Evolutionary conservation across 768 basidiomycete genomes (phyloP).

Genomic region (Amylocystis lapponica): DNA sequence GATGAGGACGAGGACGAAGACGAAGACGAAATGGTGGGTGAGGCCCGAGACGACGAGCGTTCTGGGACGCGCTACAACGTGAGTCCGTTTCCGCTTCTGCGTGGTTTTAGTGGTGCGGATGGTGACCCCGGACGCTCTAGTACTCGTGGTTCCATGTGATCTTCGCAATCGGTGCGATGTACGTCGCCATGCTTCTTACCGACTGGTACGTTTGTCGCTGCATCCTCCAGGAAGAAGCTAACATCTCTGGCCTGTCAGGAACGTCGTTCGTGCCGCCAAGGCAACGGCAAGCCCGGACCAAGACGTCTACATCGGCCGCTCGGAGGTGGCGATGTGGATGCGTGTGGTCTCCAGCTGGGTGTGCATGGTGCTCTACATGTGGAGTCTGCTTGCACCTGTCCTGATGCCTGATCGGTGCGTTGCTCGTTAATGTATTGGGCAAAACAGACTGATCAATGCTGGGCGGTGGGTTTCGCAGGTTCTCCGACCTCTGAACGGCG

Average conservation of each 20-base stretch:
- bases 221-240: too few species aligned
- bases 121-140: conserved; percentile 41
- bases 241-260: conserved; percentile 39
- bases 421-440: too few species aligned
- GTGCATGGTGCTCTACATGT: conserved; percentile 78
- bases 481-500: too few species aligned
- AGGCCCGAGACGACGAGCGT: conserved; percentile 87
- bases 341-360: conserved; percentile 94
- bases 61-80: conserved; percentile 94
- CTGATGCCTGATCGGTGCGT: conserved; percentile 85
- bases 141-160: conserved; percentile 99
- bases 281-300: conserved; percentile 48
- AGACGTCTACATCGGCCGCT: conserved; percentile 89
- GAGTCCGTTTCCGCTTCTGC: conserved; percentile 21
- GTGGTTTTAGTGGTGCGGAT: conserved; percentile 7
- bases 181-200: conserved; percentile 93
- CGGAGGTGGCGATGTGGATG: conserved; percentile 99
- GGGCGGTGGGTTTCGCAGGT: too few species aligned
- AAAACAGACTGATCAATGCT: too few species aligned
- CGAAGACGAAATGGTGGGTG: conserved; percentile 69
- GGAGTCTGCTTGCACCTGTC: conserved; percentile 86
- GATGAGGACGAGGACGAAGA: conserved; percentile 70
- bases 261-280: conserved; percentile 51
- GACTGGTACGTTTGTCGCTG: conserved; percentile 87
- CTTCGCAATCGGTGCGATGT: conserved; percentile 94